Percentiles rank a stretch among this genome's conserved stretches.
Evolutionary conservation across 148 eudicot genomes (phyloP).

Genomic region (Simmondsia chinensis): DNA sequence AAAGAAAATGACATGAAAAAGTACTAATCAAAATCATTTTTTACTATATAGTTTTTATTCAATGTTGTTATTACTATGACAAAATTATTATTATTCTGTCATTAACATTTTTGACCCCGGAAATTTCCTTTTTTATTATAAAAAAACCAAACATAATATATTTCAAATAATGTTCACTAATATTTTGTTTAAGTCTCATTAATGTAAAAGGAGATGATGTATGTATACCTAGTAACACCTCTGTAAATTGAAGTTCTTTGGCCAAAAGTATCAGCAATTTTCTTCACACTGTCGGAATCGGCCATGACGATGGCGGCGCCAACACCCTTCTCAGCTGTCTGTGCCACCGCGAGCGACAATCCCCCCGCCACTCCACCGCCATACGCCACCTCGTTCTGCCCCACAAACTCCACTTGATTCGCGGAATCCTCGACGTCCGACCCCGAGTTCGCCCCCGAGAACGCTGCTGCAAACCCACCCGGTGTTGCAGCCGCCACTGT

Average conservation of each 20-base stretch:
- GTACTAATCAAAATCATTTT: too few relatives aligned
- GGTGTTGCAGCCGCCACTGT: neutral
- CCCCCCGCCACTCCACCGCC: conserved; percentile 11
- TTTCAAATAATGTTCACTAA: too few relatives aligned
- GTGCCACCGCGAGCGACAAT: conserved; percentile 50
- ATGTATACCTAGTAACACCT: conserved; percentile 78
- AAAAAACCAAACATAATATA: too few relatives aligned
- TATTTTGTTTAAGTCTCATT: too few relatives aligned
- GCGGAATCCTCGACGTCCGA: conserved; percentile 80
- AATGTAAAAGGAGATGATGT: too few relatives aligned
- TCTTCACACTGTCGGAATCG: conserved; percentile 46
- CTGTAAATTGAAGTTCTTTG: conserved; percentile 93
- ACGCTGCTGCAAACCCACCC: conserved; percentile 39
- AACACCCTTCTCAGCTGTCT: conserved; percentile 17
- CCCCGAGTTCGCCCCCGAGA: conserved; percentile 76
- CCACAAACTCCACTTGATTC: conserved; percentile 21
- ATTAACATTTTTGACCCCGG: too few relatives aligned
- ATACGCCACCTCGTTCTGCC: conserved; percentile 42
- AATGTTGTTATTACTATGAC: too few relatives aligned
- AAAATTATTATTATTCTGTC: too few relatives aligned
- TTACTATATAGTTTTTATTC: too few relatives aligned
- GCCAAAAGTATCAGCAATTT: conserved; percentile 75
- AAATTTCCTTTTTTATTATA: too few relatives aligned
- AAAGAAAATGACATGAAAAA: too few relatives aligned
- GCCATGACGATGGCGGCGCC: conserved; percentile 10